Evolutionary conservation across 2,329 filamentous ascomycete genomes (phyloP).

Genomic region (Eutypa lata): DNA sequence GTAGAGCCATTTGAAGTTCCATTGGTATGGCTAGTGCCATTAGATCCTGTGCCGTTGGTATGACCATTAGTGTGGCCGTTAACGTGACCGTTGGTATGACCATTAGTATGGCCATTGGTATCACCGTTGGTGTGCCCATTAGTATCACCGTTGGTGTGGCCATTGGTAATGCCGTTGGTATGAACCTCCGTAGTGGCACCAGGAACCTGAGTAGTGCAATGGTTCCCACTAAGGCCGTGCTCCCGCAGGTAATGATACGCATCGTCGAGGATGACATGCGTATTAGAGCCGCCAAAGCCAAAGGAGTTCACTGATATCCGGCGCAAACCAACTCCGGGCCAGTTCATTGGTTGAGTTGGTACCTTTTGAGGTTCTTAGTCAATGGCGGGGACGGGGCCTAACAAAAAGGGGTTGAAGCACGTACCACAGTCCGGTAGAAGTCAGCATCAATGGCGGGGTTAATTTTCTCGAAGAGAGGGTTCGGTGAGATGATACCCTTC

Average conservation of each 20-base stretch:
- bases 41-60: background rate
- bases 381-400: background rate
- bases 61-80: background rate
- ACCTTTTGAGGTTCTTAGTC: conserved; percentile 12
- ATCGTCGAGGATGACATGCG: conserved; percentile 23
- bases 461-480: conserved; percentile 21
- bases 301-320: conserved; percentile 27
- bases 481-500: conserved; percentile 27
- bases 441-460: conserved; percentile 23
- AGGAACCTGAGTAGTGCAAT: conserved; percentile 9
- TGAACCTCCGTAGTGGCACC: background rate
- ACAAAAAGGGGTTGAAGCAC: background rate
- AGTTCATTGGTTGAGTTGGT: conserved; percentile 16
- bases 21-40: background rate
- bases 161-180: background rate
- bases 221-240: conserved; percentile 11
- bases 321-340: conserved; percentile 32
- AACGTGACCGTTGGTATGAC: background rate
- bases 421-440: conserved; percentile 20
- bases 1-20: background rate
- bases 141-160: background rate
- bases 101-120: conserved; percentile 1
- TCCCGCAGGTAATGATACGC: conserved; percentile 19
- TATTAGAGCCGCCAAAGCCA: conserved; percentile 25
- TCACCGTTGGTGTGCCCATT: conserved; percentile 1